A percentile compares a stretch with the other conserved stretches of the same genome.
Conservation (phyloP, 2,329 filamentous ascomycete species). For the Kalaharituber pfeilii region DNA sequence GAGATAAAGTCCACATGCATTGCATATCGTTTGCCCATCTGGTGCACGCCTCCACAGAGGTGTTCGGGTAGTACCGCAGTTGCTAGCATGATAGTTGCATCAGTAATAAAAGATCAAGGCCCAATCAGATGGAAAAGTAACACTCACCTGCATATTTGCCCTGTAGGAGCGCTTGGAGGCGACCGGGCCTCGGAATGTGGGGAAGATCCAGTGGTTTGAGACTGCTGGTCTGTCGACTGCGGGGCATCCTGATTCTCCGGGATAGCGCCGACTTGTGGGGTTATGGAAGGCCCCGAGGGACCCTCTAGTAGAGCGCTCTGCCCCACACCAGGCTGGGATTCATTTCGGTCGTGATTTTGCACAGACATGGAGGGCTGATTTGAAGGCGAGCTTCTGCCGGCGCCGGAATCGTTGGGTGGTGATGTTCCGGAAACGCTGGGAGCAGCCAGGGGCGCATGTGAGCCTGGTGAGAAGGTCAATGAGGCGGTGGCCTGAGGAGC, state of each 20-base stretch:
- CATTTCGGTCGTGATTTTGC: slow-evolving; percentile 1
- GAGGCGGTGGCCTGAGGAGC: background rate
- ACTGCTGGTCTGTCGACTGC: background rate
- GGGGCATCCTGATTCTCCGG: background rate
- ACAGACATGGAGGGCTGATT: background rate
- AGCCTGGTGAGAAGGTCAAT: too few species aligned
- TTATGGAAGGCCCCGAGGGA: background rate
- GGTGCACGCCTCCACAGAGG: slow-evolving; percentile 89
- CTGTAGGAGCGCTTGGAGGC: background rate
- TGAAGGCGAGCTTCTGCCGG: background rate
- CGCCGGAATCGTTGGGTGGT: background rate
- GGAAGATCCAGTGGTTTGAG: background rate
- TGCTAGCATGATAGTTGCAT: slow-evolving; percentile 37
- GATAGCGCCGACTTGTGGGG: background rate
- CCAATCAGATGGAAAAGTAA: background rate
- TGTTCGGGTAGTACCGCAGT: slow-evolving; percentile 85
- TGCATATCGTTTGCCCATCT: slow-evolving; percentile 87
- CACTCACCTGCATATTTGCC: background rate
- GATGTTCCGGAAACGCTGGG: background rate
- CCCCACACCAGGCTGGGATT: background rate
- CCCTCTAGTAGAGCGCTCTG: background rate
- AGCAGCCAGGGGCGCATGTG: background rate
- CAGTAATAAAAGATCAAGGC: slow-evolving; percentile 6
- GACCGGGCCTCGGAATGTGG: background rate
- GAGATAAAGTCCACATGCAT: slow-evolving; percentile 86